Percentiles rank a stretch among this genome's conserved stretches.
phyloP scores from a whole-genome alignment of 768 basidiomycete genomes.

The Russula olivacea region DNA sequence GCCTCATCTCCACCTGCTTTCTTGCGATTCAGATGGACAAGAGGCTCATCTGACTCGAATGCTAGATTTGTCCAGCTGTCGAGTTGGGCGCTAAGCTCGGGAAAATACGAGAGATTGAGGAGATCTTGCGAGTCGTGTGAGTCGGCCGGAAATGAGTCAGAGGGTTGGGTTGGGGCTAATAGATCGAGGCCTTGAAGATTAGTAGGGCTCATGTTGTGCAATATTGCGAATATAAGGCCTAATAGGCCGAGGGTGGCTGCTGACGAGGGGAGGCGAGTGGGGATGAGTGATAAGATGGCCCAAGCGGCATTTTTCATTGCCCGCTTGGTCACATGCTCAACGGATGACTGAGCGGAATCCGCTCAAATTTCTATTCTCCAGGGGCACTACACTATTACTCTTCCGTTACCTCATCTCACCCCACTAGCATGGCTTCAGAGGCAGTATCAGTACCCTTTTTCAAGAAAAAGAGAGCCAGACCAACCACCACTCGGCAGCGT shows the following conservation, averaged over 20 bases:
- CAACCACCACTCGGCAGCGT: conserved; percentile 68
- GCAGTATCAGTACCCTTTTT: conserved; percentile 72
- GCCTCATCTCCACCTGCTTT: conserved; percentile 25
- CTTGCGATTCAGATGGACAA: conserved; percentile 37
- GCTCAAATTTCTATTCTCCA: background rate
- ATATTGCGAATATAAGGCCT: background rate
- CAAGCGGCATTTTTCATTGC: background rate
- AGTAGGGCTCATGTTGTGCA: conserved; percentile 49
- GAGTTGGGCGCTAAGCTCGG: conserved; percentile 71
- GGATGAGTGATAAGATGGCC: background rate
- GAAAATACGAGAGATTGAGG: conserved; percentile 56
- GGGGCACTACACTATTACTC: background rate
- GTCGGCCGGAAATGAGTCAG: conserved; percentile 35
- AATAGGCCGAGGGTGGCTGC: background rate
- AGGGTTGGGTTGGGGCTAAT: conserved; percentile 49
- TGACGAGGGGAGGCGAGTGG: too few relatives aligned
- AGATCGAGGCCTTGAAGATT: conserved; percentile 77
- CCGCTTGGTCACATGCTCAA: conserved; percentile 1
- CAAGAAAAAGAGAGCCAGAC: conserved; percentile 79
- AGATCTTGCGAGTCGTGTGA: conserved; percentile 50
- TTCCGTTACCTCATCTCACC: background rate
- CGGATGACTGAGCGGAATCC: background rate
- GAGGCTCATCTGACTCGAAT: conserved; percentile 70
- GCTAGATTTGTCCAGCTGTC: conserved; percentile 80
- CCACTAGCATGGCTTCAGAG: conserved; percentile 32